Conservation (phyloP, 192 early-diverging fungal genomes). For the Backusella australiensis region DNA sequence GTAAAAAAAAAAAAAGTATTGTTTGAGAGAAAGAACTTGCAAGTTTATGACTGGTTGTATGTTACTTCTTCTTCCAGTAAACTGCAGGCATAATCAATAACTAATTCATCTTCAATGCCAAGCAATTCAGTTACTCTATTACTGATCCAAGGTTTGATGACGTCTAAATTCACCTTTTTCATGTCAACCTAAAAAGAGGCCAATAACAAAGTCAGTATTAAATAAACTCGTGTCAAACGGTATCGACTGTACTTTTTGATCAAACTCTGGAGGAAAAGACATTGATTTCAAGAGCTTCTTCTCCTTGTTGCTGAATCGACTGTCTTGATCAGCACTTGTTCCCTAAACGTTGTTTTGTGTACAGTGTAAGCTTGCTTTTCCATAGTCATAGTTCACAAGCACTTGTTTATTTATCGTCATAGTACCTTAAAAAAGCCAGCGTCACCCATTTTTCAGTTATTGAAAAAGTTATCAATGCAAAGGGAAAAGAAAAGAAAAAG, state of each 20-base stretch:
- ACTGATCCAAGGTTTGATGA: conserved; percentile 89
- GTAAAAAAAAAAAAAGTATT: not conserved
- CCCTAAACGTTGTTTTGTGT: conserved; percentile 41
- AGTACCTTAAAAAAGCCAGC: conserved; percentile 56
- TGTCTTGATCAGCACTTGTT: conserved; percentile 76
- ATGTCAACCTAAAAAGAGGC: conserved; percentile 66
- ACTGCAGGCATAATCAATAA: conserved; percentile 82
- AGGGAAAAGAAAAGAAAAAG: not conserved
- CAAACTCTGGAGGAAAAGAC: conserved; percentile 78
- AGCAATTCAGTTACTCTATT: conserved; percentile 68
- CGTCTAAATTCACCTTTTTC: conserved; percentile 83
- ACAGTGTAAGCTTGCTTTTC: not conserved
- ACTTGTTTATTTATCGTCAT: not conserved
- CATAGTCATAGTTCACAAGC: not conserved
- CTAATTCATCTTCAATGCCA: conserved; percentile 93
- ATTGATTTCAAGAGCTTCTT: conserved; percentile 78
- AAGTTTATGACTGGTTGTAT: no score
- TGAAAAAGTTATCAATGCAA: not conserved
- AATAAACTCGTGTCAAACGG: not conserved
- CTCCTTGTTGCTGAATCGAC: conserved; percentile 77
- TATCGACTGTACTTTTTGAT: conserved; percentile 59
- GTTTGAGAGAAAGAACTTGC: not conserved
- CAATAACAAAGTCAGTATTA: not conserved
- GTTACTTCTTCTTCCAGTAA: conserved; percentile 76
- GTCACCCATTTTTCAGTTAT: conserved; percentile 41